Conservation (phyloP, 2,329 filamentous ascomycete genomes). For the Pseudopyricularia javanii region DNA sequence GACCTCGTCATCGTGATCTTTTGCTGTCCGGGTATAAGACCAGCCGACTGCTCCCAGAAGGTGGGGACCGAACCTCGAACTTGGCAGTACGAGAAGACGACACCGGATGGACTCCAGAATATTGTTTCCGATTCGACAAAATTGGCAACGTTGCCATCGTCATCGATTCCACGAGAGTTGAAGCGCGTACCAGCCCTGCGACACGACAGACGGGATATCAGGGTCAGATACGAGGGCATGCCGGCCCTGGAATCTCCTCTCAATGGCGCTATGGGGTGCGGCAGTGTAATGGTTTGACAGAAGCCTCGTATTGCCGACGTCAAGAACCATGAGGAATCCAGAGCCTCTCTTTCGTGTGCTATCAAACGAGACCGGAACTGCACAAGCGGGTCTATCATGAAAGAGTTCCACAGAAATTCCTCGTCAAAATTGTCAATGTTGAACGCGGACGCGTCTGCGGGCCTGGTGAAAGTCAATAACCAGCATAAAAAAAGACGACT, state of each 20-base stretch:
- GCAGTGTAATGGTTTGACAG: constrained; percentile 75
- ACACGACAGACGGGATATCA: constrained; percentile 87
- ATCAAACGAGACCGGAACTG: constrained; percentile 77
- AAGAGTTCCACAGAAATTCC: constrained; percentile 93
- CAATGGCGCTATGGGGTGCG: constrained; percentile 61
- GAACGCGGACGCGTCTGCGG: constrained; percentile 64
- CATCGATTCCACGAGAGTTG: constrained; percentile 94
- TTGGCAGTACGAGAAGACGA: constrained; percentile 89
- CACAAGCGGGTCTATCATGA: constrained; percentile 90
- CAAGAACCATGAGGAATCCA: constrained; percentile 80
- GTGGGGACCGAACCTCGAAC: constrained; percentile 85
- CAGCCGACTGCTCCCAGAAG: constrained; percentile 92
- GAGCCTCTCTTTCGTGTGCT: constrained; percentile 57
- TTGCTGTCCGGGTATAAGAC: constrained; percentile 80
- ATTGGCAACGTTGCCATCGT: constrained; percentile 94
- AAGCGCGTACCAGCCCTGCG: constrained; percentile 86
- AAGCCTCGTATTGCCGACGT: constrained; percentile 93
- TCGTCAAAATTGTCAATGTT: constrained; percentile 89
- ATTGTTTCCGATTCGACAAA: constrained; percentile 97
- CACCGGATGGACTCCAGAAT: constrained; percentile 67
- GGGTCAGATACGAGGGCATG: constrained; percentile 69
- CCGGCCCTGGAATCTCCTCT: constrained; percentile 48
- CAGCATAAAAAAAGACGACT: constrained; percentile 3
- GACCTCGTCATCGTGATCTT: constrained; percentile 89
- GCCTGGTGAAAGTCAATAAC: constrained; percentile 30